Percentiles rank a stretch among this genome's conserved stretches.
phyloP scores from a whole-genome alignment of 768 basidiomycete genomes.

The Xanthoconium stramineum region DNA sequence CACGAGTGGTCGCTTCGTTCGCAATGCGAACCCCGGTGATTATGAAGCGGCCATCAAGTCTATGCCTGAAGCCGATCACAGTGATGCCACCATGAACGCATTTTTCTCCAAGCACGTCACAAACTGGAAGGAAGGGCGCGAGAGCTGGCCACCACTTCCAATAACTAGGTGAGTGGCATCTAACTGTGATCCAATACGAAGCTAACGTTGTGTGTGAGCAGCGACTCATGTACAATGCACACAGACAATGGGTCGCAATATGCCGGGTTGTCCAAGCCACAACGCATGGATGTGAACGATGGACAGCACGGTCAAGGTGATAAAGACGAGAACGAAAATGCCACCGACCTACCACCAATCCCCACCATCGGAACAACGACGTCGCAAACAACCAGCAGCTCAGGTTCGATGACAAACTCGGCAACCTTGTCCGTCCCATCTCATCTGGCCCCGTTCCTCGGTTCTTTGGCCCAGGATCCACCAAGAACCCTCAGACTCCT shows the following conservation, averaged over 20 bases:
- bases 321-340: too few relatives aligned
- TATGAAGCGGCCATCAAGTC: neutral
- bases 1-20: too few relatives aligned
- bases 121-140: neutral
- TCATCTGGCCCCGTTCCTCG: neutral
- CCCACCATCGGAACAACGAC: neutral
- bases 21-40: neutral
- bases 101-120: neutral
- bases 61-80: neutral
- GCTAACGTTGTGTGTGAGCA: too few relatives aligned
- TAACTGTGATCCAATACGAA: neutral
- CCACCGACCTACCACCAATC: neutral
- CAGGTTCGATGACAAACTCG: neutral
- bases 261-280: too few relatives aligned
- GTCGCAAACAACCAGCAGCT: neutral
- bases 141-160: neutral
- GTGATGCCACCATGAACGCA: neutral
- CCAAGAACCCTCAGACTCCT: neutral
- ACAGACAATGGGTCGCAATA: neutral
- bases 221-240: neutral
- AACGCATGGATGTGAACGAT: neutral
- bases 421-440: neutral
- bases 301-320: neutral
- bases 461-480: too few relatives aligned
- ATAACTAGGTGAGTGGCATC: neutral